Evolutionary conservation across 164 flowering plant genomes (phyloP).

Genomic region (Annona cherimola): DNA sequence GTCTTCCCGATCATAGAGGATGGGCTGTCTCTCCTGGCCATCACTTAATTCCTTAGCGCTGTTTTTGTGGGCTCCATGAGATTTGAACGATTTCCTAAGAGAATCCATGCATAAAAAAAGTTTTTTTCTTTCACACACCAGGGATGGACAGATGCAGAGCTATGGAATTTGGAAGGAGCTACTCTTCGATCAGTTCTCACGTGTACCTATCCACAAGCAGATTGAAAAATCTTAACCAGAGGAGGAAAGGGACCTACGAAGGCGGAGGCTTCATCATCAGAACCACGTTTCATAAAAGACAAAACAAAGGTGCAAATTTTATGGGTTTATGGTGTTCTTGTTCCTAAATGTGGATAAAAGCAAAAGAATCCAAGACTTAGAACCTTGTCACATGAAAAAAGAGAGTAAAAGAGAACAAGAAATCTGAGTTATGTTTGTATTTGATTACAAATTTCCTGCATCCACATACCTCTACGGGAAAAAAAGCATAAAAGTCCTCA

Average conservation of each 20-base stretch:
- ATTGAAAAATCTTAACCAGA: no score
- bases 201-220: no score
- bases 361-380: background rate
- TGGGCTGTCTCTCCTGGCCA: conserved; percentile 16
- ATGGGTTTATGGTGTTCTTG: no score
- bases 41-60: background rate
- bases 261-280: no score
- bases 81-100: conserved; percentile 5
- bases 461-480: background rate
- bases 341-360: no score
- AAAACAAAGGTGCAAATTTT: no score
- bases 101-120: conserved; percentile 1
- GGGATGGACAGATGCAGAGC: background rate
- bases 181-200: no score
- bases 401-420: background rate
- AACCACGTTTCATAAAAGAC: no score
- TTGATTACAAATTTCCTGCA: no score
- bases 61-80: background rate
- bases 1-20: conserved; percentile 9
- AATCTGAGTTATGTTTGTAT: background rate
- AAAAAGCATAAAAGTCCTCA: background rate
- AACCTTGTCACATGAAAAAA: background rate
- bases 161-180: no score
- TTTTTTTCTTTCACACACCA: background rate
- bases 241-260: no score